Conservation (phyloP, 805 yeast species). For the Candida pseudofarinosa region DNA sequence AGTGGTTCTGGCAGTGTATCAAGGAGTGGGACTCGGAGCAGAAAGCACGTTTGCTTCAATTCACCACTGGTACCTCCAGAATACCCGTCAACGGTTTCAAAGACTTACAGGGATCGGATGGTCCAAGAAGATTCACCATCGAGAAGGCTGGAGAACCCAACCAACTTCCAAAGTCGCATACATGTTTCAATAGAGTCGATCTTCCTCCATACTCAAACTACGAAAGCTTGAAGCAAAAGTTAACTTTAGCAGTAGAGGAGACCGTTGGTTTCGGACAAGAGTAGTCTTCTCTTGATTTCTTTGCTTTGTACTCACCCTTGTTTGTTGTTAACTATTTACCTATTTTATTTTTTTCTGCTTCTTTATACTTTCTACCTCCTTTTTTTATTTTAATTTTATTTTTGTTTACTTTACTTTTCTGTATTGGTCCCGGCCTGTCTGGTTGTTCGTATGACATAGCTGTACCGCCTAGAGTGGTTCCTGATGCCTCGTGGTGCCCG, state of each 20-base stretch:
- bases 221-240: slow-evolving; percentile 81
- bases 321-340: neutral
- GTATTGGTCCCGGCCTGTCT: neutral
- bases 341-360: neutral
- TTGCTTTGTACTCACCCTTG: neutral
- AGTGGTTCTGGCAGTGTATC: slow-evolving; percentile 98
- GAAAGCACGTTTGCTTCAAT: slow-evolving; percentile 90
- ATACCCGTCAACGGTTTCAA: slow-evolving; percentile 99
- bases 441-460: no score
- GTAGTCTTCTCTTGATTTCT: slow-evolving; percentile 27
- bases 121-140: slow-evolving; percentile 97
- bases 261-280: slow-evolving; percentile 99
- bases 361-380: neutral
- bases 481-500: no score
- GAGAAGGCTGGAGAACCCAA: slow-evolving; percentile 95
- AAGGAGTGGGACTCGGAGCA: slow-evolving; percentile 95
- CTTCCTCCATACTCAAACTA: slow-evolving; percentile 88
- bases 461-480: no score
- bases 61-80: slow-evolving; percentile 98
- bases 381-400: neutral
- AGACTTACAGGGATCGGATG: slow-evolving; percentile 97
- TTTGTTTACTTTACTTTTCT: neutral
- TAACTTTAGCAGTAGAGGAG: slow-evolving; percentile 95
- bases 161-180: slow-evolving; percentile 95
- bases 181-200: slow-evolving; percentile 98